A percentile compares a stretch with the other conserved stretches of the same genome.
These are phyloP conservation scores for Neofusicoccum sp. DNA, from an alignment of 2,329 filamentous ascomycete genomes.

Conservation along the genomic window DNA sequence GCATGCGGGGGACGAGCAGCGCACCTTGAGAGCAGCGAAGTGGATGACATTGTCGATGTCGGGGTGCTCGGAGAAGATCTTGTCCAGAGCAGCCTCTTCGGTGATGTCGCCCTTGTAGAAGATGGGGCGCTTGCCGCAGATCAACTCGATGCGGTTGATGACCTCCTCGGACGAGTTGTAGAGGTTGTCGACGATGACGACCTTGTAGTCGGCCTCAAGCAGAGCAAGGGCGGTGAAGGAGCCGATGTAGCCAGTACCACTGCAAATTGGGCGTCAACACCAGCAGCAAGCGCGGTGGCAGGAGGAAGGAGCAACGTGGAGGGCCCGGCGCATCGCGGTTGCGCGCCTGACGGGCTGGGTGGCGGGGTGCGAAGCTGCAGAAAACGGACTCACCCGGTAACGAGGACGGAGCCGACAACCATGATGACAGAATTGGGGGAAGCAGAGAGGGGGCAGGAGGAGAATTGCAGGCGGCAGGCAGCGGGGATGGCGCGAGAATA, in stretches of 20 bases:
- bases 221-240: conserved; percentile 93
- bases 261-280: conserved; percentile 38
- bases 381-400: conserved; percentile 72
- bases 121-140: conserved; percentile 79
- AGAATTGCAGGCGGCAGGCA: not conserved
- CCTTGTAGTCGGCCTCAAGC: conserved; percentile 91
- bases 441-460: not conserved
- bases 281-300: not conserved
- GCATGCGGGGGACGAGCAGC: conserved; percentile 21
- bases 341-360: conserved; percentile 5
- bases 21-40: conserved; percentile 93
- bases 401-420: conserved; percentile 82
- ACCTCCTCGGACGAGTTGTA: conserved; percentile 95
- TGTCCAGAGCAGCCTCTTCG: conserved; percentile 76
- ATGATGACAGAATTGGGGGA: conserved; percentile 46
- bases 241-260: conserved; percentile 98
- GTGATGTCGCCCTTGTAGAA: conserved; percentile 90
- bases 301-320: conserved; percentile 6
- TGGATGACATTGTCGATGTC: conserved; percentile 98
- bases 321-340: conserved; percentile 1
- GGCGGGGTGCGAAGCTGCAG: not conserved
- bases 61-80: conserved; percentile 83
- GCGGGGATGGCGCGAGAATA: not conserved
- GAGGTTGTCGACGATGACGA: conserved; percentile 92
- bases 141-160: conserved; percentile 91